Percentiles rank a stretch among this genome's conserved stretches.
phyloP scores from a whole-genome alignment of 148 eudicot species.

The Simmondsia chinensis region DNA sequence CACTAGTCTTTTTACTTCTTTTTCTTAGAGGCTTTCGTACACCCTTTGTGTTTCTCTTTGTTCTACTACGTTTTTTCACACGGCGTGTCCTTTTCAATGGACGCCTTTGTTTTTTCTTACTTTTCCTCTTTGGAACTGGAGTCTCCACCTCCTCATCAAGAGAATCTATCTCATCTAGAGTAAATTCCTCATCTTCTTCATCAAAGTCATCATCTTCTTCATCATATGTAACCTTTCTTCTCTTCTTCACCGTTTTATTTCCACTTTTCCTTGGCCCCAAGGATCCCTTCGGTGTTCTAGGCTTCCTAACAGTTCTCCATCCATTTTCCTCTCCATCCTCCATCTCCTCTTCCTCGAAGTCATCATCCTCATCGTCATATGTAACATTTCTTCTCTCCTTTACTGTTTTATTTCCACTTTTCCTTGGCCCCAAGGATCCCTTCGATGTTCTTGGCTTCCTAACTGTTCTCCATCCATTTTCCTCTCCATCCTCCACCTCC shows the following conservation, averaged over 20 bases:
- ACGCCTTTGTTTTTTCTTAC: too few species aligned
- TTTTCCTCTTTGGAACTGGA: too few species aligned
- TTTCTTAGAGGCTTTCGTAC: slow-evolving; percentile 26
- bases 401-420: slow-evolving; percentile 14
- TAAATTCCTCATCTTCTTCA: slow-evolving; percentile 61
- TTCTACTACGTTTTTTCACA: slow-evolving; percentile 16
- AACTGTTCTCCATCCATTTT: slow-evolving; percentile 24
- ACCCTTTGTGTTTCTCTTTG: slow-evolving; percentile 21
- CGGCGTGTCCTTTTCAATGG: slow-evolving; percentile 25
- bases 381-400: slow-evolving; percentile 29
- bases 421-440: slow-evolving; percentile 12
- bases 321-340: slow-evolving; percentile 12
- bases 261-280: slow-evolving; percentile 14
- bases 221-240: slow-evolving; percentile 20
- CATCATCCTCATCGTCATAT: slow-evolving; percentile 29
- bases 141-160: slow-evolving; percentile 40
- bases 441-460: slow-evolving; percentile 25
- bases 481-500: slow-evolving; percentile 23
- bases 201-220: slow-evolving; percentile 31
- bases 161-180: slow-evolving; percentile 35
- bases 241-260: slow-evolving; percentile 25
- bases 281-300: slow-evolving; percentile 17
- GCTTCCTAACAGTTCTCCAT: slow-evolving; percentile 30
- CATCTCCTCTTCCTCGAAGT: slow-evolving; percentile 35
- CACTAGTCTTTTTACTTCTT: slow-evolving; percentile 19